Base-by-base conservation (phyloP, 2,329 filamentous ascomycete species). In the Hyphodiscus sp. region DNA sequence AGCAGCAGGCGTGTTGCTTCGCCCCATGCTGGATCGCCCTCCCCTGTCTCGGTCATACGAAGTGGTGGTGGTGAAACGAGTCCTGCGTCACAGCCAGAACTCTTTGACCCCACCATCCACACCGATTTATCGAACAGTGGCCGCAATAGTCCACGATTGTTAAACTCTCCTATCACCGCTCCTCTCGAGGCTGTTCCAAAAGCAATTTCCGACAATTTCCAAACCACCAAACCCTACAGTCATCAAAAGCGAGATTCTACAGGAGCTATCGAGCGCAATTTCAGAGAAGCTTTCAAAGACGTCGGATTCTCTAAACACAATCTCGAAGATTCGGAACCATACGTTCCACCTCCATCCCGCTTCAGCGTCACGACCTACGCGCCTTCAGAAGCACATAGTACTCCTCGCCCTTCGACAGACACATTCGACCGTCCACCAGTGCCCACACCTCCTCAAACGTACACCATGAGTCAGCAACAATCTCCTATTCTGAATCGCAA, bases 1-100 rank as follows among this genome's bases (percentile, higher is more conserved):
- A 76, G 69, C 63, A 74, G 69, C 63, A 79, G 74, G 62, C 59
- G 58, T 20, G 51, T 61, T 52, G 47, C 55, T 38, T 60, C 62
- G 20, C 63, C 63, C 44, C 49, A 49, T 45, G 57, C 58, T 55
- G 51, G 53, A 18, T 54, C 55, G 11, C 55, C 19, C 18, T 61
- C 57, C 54, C 63, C 63, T 53, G 58, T 55, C 26, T 63, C 63
- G 7, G 57, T 60, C 52, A 50, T 65, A 54, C 58, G 52, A 62
- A 57, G 44, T 58, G 45, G 41, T 46, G 52, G 50, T 52, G 54
- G 47, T 63, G 64, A 67, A 62, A 66, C 64, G 23, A 57, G 48
- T 46, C 49, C 58, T 55, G 61, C 55, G 47, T 62, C 65, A 58
- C 38, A 54, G 51, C 52, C 53, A 38, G 49, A 53, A 29, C 52